Evolutionary conservation across 2,329 filamentous ascomycete genomes (phyloP).

Genomic region (Claviceps cyperi): DNA sequence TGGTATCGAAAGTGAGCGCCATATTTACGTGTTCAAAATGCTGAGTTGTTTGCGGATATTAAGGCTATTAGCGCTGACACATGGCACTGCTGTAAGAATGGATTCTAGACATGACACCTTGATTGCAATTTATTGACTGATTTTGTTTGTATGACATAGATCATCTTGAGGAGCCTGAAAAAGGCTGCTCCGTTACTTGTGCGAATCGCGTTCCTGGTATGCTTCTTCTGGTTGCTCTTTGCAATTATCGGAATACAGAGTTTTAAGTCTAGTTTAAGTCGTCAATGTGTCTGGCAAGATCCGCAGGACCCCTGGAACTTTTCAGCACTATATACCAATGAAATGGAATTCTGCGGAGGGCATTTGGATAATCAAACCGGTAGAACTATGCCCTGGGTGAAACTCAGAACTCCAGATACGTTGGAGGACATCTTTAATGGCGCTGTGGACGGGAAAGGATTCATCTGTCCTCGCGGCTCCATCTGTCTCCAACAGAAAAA

Average conservation of each 20-base stretch:
- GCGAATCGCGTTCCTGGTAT: conserved; percentile 84
- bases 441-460: conserved; percentile 56
- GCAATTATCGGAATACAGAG: conserved; percentile 94
- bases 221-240: conserved; percentile 96
- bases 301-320: conserved; percentile 41
- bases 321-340: conserved; percentile 43
- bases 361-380: conserved; percentile 50
- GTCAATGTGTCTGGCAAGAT: conserved; percentile 67
- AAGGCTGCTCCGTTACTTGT: conserved; percentile 84
- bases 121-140: conserved; percentile 4
- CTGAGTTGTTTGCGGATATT: conserved; percentile 87
- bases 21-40: conserved; percentile 90
- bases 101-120: not conserved
- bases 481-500: conserved; percentile 66
- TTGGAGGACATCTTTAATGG: conserved; percentile 35
- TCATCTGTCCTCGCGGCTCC: conserved; percentile 71
- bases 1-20: conserved; percentile 51
- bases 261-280: conserved; percentile 72
- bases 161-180: conserved; percentile 89
- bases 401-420: conserved; percentile 19
- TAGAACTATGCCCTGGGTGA: conserved; percentile 51
- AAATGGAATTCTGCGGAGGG: conserved; percentile 74
- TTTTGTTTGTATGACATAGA: conserved; percentile 29
- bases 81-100: conserved; percentile 66
- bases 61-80: conserved; percentile 78